phyloP scores from a whole-genome alignment of 2,329 filamentous ascomycete species.

The Pochonia chlamydosporia region DNA sequence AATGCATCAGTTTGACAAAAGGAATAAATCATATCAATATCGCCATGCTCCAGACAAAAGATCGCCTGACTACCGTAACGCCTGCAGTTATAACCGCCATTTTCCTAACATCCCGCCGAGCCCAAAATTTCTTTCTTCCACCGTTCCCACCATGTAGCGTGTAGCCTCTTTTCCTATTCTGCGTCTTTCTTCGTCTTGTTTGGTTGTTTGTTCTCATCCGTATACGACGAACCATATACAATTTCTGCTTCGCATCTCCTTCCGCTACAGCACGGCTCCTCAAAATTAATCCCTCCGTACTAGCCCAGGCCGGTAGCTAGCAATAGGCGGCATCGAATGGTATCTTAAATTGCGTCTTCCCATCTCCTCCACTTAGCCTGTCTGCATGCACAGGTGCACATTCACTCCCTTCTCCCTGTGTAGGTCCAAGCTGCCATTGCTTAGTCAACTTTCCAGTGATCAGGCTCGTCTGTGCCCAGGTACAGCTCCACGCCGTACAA shows the following conservation, averaged over 20 bases:
- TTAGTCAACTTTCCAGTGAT: slow-evolving; percentile 96
- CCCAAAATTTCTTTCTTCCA: slow-evolving; percentile 2
- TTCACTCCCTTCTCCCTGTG: not conserved
- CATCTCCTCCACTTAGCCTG: no score
- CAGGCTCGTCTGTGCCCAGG: slow-evolving; percentile 75
- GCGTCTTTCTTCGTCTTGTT: not conserved
- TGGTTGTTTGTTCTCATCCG: no score
- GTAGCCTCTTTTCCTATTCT: not conserved
- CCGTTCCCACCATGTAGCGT: not conserved
- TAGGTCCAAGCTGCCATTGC: not conserved
- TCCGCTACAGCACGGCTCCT: not conserved
- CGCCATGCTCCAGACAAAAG: slow-evolving; percentile 27
- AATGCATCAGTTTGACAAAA: slow-evolving; percentile 11
- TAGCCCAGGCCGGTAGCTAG: not conserved
- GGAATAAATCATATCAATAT: slow-evolving; percentile 21
- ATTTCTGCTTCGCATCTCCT: no score
- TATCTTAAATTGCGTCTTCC: not conserved
- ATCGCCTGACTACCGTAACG: slow-evolving; percentile 25
- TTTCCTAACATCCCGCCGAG: slow-evolving; percentile 8
- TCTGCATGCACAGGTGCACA: not conserved
- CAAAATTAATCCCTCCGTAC: not conserved
- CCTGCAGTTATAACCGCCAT: slow-evolving; percentile 13
- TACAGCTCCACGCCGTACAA: slow-evolving; percentile 89
- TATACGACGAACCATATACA: not conserved
- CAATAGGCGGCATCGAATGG: not conserved